phyloP scores from a whole-genome alignment of 129 eudicot genomes.

The Mikania micrantha region DNA sequence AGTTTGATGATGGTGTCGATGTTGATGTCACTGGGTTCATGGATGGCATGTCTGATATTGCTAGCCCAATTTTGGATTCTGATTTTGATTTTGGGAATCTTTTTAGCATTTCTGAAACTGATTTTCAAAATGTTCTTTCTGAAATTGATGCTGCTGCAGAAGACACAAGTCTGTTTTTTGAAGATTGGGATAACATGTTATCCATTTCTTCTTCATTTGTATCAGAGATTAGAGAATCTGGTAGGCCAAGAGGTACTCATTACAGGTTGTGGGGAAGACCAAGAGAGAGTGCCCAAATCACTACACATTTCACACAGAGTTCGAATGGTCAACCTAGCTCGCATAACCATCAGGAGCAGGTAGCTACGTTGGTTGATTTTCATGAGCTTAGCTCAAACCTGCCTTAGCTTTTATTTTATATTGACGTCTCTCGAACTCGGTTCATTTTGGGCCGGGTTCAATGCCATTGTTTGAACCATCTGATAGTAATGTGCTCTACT shows the following conservation, averaged over 20 bases:
- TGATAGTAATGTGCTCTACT: neutral
- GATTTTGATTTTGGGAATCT: neutral
- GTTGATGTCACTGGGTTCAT: neutral
- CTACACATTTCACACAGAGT: conserved; percentile 19
- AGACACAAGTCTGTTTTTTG: neutral
- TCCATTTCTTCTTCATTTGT: neutral
- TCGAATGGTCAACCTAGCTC: conserved; percentile 10
- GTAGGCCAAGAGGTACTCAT: conserved; percentile 1
- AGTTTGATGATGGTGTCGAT: conserved; percentile 1
- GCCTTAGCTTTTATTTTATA: conserved; percentile 10
- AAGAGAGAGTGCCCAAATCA: conserved; percentile 3
- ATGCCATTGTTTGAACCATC: neutral
- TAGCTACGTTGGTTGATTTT: conserved; percentile 18
- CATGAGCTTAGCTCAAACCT: conserved; percentile 20
- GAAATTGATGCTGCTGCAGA: neutral
- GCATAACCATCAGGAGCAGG: conserved; percentile 20
- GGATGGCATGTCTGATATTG: conserved; percentile 12
- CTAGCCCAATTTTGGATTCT: conserved; percentile 21
- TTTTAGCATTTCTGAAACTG: conserved; percentile 4
- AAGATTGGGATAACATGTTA: conserved; percentile 6
- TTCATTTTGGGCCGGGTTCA: conserved; percentile 6
- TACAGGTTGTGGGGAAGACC: neutral
- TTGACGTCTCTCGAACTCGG: neutral
- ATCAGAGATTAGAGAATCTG: neutral
- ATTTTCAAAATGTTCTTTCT: conserved; percentile 4